phyloP scores from a whole-genome alignment of 139 green algal species.

The Micractinium conductrix region DNA sequence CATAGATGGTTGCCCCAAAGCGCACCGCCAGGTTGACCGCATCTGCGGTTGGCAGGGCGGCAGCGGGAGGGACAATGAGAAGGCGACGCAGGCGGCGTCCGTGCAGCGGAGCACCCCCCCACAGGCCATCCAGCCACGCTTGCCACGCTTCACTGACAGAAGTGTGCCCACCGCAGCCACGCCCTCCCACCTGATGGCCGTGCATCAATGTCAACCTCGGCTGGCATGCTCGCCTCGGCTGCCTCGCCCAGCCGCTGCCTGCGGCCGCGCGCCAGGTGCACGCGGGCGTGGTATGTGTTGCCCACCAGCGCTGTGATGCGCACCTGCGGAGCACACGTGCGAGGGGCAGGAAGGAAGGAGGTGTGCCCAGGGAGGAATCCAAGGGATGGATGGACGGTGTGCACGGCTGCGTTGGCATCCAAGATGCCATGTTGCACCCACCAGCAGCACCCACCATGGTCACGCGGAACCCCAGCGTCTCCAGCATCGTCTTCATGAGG shows the following conservation, averaged over 20 bases:
- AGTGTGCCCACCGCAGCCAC: too few species aligned
- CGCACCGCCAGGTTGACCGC: slow-evolving; percentile 89
- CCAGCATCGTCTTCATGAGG: slow-evolving; percentile 67
- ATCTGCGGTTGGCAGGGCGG: slow-evolving; percentile 51
- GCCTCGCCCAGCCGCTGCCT: not conserved
- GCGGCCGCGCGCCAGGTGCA: slow-evolving; percentile 43
- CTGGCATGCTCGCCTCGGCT: not conserved
- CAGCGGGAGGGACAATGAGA: not conserved
- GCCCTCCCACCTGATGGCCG: slow-evolving; percentile 47
- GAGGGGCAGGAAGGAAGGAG: not conserved
- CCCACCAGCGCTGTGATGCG: slow-evolving; percentile 58
- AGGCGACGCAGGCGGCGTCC: not conserved
- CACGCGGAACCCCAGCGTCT: slow-evolving; percentile 60
- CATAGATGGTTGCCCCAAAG: slow-evolving; percentile 79
- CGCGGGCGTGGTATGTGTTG: slow-evolving; percentile 71
- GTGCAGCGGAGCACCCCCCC: not conserved
- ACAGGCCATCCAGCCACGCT: too few species aligned
- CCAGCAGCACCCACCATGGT: slow-evolving; percentile 42
- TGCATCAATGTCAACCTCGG: slow-evolving; percentile 78
- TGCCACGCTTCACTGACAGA: too few species aligned
- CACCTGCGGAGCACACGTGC: slow-evolving; percentile 19
- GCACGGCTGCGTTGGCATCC: too few species aligned
- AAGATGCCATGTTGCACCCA: not conserved
- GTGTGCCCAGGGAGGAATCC: too few species aligned
- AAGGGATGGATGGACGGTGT: too few species aligned